Conservation (phyloP, 2,329 filamentous ascomycete genomes). For the Colletotrichum liriopes region DNA sequence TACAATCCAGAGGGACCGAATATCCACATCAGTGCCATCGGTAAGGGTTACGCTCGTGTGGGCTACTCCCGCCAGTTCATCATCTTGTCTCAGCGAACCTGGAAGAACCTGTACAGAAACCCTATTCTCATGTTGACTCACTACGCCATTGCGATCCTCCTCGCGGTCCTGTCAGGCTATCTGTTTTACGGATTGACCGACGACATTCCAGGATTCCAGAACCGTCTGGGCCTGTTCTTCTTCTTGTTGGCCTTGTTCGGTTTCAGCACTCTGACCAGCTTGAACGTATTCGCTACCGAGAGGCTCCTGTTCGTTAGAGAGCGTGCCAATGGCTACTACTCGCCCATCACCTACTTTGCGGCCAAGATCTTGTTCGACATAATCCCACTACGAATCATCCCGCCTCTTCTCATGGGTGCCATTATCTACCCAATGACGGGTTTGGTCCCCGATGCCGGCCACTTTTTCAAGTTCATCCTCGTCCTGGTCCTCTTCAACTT, state of each 20-base stretch:
- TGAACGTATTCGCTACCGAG: slow-evolving; percentile 94
- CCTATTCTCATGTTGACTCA: slow-evolving; percentile 99
- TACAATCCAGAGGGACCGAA: slow-evolving; percentile 63
- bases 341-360: slow-evolving; percentile 92
- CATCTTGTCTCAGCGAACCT: slow-evolving; percentile 91
- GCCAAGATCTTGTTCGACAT: slow-evolving; percentile 99
- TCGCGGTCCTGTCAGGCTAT: slow-evolving; percentile 94
- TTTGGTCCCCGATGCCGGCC: slow-evolving; percentile 82
- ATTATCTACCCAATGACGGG: slow-evolving; percentile 99
- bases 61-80: slow-evolving; percentile 86
- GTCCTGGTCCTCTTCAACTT: slow-evolving; percentile 97
- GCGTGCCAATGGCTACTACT: slow-evolving; percentile 96
- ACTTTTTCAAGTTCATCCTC: slow-evolving; percentile 93
- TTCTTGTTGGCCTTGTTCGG: slow-evolving; percentile 96
- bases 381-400: slow-evolving; percentile 92
- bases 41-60: slow-evolving; percentile 87
- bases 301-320: slow-evolving; percentile 93
- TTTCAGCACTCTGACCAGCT: slow-evolving; percentile 93
- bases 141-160: slow-evolving; percentile 95
- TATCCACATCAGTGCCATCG: slow-evolving; percentile 71
- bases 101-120: slow-evolving; percentile 97
- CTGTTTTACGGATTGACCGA: slow-evolving; percentile 97
- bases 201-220: slow-evolving; percentile 98
- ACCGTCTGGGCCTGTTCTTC: slow-evolving; percentile 96
- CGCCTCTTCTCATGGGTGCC: slow-evolving; percentile 93